phyloP scores from a whole-genome alignment of 2,329 filamentous ascomycete genomes.

The Colletotrichum karsti region DNA sequence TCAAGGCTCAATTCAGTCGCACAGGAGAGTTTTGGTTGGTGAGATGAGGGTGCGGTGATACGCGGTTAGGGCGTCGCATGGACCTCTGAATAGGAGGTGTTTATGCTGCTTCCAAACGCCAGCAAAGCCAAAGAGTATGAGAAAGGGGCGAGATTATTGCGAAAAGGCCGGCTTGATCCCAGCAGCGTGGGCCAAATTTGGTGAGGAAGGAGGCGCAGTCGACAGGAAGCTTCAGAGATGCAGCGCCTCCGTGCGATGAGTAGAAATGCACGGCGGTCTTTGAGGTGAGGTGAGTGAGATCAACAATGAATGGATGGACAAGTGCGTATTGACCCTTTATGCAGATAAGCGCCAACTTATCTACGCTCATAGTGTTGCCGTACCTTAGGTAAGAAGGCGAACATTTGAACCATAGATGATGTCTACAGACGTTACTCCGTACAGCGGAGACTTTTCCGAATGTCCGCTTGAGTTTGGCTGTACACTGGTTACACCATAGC shows the following conservation, averaged over 20 bases:
- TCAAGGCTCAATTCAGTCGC: neutral
- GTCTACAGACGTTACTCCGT: no score
- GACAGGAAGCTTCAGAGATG: constrained; percentile 24
- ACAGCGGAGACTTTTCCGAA: no score
- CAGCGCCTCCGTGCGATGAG: constrained; percentile 4
- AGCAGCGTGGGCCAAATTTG: neutral
- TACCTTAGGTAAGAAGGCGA: no score
- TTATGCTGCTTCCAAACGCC: constrained; percentile 21
- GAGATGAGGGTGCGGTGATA: constrained; percentile 9
- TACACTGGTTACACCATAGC: no score
- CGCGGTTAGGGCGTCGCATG: constrained; percentile 14
- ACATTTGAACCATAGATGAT: no score
- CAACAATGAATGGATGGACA: no score
- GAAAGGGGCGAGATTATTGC: neutral
- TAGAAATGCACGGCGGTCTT: neutral
- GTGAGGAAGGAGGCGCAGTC: constrained; percentile 24
- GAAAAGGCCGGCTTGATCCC: constrained; percentile 18
- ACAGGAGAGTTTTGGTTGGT: neutral
- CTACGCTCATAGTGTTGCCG: no score
- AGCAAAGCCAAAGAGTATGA: neutral
- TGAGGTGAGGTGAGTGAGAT: neutral
- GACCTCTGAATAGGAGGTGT: constrained; percentile 18
- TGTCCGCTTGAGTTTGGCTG: no score
- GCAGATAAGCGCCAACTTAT: no score
- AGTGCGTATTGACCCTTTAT: no score